Conservation (phyloP, 768 basidiomycete genomes). For the Pleurotus cornucopiae region DNA sequence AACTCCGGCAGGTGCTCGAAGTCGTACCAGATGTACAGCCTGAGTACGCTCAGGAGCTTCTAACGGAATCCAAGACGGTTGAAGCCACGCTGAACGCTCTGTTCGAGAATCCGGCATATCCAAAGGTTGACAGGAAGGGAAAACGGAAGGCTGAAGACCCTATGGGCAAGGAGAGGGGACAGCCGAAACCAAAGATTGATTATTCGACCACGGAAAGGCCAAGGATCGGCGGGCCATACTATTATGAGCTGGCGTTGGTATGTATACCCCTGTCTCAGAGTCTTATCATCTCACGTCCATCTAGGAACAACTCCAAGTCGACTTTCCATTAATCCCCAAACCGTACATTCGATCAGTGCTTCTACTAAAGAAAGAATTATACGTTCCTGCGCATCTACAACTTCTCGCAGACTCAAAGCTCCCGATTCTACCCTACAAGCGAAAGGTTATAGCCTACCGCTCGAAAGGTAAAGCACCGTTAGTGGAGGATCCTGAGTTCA, state of each 20-base stretch:
- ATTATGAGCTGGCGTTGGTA: constrained; percentile 46
- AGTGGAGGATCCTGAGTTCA: constrained; percentile 41
- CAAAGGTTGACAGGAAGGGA: constrained; percentile 39
- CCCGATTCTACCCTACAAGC: constrained; percentile 29
- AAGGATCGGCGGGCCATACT: constrained; percentile 43
- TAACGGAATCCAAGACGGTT: constrained; percentile 42
- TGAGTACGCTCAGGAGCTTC: constrained; percentile 43
- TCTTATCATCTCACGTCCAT: constrained; percentile 2
- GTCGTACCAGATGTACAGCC: constrained; percentile 70
- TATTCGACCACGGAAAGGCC: constrained; percentile 46
- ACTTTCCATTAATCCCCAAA: constrained; percentile 58
- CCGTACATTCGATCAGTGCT: constrained; percentile 47
- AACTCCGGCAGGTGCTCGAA: constrained; percentile 54
- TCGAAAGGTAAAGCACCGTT: constrained; percentile 37
- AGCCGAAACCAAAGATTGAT: constrained; percentile 44
- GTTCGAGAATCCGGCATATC: constrained; percentile 60
- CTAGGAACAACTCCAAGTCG: constrained; percentile 48
- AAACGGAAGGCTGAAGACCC: constrained; percentile 31
- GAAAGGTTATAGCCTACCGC: constrained; percentile 27
- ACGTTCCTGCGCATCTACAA: constrained; percentile 61
- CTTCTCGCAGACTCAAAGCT: constrained; percentile 36
- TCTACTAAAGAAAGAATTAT: constrained; percentile 36
- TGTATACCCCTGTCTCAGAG: constrained; percentile 15
- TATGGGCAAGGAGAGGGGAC: constrained; percentile 17
- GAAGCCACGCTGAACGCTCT: constrained; percentile 56